Percentiles rank a stretch among this genome's conserved stretches.
These are phyloP conservation scores for Lasiodiplodia sp. DNA, from an alignment of 2,329 filamentous ascomycete species.

Conservation along the genomic window DNA sequence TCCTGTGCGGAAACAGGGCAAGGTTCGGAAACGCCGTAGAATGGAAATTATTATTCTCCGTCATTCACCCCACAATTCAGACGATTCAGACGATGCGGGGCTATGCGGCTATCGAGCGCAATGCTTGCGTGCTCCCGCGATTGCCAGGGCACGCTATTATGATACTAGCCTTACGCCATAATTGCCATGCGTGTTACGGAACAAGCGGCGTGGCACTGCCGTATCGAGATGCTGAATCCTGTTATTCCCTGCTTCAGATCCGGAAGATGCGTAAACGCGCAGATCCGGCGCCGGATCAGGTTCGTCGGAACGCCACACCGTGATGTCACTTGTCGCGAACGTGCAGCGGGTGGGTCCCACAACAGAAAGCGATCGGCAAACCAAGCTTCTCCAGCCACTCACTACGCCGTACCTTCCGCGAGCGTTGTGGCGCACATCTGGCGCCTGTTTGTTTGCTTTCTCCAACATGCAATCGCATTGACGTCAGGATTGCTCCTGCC, in stretches of 20 bases:
- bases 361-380: background rate
- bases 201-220: slow-evolving; percentile 1
- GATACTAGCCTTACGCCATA: slow-evolving; percentile 30
- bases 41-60: background rate
- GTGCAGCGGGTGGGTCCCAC: background rate
- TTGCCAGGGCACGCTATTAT: slow-evolving; percentile 6
- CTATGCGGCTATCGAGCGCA: background rate
- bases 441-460: background rate
- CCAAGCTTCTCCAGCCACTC: slow-evolving; percentile 28
- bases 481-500: slow-evolving; percentile 13
- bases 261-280: slow-evolving; percentile 17
- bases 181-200: background rate
- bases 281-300: background rate
- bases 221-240: slow-evolving; percentile 9
- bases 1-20: slow-evolving; percentile 1
- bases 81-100: background rate
- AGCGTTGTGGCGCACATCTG: slow-evolving; percentile 3
- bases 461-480: slow-evolving; percentile 11
- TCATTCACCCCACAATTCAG: slow-evolving; percentile 13
- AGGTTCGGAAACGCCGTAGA: background rate
- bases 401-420: slow-evolving; percentile 9
- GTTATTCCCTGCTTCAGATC: slow-evolving; percentile 25
- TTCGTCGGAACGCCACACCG: slow-evolving; percentile 2
- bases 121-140: slow-evolving; percentile 22
- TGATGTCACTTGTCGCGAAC: slow-evolving; percentile 24